Evolutionary conservation across 1,284 basidiomycete species (phyloP).

Genomic region (Microbotryum scabiosae): DNA sequence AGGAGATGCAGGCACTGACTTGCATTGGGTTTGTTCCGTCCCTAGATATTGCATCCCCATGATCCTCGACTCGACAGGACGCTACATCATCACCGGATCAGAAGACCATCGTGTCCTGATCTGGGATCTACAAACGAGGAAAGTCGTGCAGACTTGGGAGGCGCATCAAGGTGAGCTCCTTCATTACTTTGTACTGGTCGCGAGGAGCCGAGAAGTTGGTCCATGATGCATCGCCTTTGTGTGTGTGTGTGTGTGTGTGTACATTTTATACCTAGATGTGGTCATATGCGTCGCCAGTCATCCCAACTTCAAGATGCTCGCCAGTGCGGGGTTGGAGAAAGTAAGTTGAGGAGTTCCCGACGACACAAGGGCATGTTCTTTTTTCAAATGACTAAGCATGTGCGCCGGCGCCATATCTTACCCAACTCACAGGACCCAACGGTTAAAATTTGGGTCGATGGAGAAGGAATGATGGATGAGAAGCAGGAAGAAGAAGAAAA

Average conservation of each 20-base stretch:
- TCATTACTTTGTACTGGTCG: not conserved
- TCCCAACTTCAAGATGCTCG: constrained; percentile 17
- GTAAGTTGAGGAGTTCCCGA: constrained; percentile 1
- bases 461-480: not conserved
- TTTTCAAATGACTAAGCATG: too few species aligned
- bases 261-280: constrained; percentile 48
- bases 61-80: constrained; percentile 15
- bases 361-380: too few species aligned
- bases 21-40: not conserved
- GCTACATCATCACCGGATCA: constrained; percentile 72
- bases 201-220: not conserved
- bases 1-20: too few species aligned
- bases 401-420: too few species aligned
- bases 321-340: constrained; percentile 23
- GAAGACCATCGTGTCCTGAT: constrained; percentile 81
- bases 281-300: constrained; percentile 55
- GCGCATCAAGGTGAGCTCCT: constrained; percentile 61
- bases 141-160: constrained; percentile 62
- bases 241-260: not conserved
- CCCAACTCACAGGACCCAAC: constrained; percentile 20
- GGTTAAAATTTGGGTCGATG: constrained; percentile 21
- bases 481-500: not conserved
- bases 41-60: constrained; percentile 28
- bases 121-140: constrained; percentile 82
- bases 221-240: not conserved